Conservation (phyloP, 2,329 filamentous ascomycete genomes). For the Zymoseptoria brevis region DNA sequence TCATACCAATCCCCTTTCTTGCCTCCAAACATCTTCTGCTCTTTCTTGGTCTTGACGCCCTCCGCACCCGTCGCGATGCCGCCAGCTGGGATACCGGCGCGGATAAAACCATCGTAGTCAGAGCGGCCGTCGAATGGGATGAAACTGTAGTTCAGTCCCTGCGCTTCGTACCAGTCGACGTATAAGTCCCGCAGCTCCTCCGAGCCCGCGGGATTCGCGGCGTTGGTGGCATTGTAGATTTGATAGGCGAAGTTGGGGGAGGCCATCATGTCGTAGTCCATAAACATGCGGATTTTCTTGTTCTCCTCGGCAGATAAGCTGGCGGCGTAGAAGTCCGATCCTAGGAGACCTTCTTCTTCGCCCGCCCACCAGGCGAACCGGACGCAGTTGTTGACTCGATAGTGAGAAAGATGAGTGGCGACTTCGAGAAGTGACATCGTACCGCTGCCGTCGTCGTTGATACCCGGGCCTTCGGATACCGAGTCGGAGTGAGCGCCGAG, state of each 20-base stretch:
- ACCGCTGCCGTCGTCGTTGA: conserved; percentile 72
- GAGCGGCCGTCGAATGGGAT: conserved; percentile 14
- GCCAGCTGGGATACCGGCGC: conserved; percentile 12
- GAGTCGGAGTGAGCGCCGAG: conserved; percentile 33
- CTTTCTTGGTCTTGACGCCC: conserved; percentile 61
- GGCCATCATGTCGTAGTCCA: conserved; percentile 66
- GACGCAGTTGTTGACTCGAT: conserved; percentile 61
- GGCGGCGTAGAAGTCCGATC: conserved; percentile 49
- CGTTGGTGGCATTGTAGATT: conserved; percentile 44
- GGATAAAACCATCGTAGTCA: conserved; percentile 17
- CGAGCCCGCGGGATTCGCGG: conserved; percentile 10
- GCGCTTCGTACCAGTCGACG: conserved; percentile 10
- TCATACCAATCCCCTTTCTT: conserved; percentile 35
- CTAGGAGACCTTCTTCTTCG: conserved; percentile 53
- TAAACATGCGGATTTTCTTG: conserved; percentile 56
- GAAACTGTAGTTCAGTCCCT: conserved; percentile 14
- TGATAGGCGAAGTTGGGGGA: conserved; percentile 50
- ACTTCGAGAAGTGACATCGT: conserved; percentile 52
- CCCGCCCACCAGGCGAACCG: conserved; percentile 62
- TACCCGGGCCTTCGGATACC: conserved; percentile 53
- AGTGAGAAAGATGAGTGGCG: conserved; percentile 57
- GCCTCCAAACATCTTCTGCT: conserved; percentile 63
- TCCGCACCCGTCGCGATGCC: conserved; percentile 41
- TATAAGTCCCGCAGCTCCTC: conserved; percentile 14
- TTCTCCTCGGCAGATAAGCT: conserved; percentile 37